Evolutionary conservation across 306 rosid species (phyloP).

Genomic region (Cicer pinnatifidum): DNA sequence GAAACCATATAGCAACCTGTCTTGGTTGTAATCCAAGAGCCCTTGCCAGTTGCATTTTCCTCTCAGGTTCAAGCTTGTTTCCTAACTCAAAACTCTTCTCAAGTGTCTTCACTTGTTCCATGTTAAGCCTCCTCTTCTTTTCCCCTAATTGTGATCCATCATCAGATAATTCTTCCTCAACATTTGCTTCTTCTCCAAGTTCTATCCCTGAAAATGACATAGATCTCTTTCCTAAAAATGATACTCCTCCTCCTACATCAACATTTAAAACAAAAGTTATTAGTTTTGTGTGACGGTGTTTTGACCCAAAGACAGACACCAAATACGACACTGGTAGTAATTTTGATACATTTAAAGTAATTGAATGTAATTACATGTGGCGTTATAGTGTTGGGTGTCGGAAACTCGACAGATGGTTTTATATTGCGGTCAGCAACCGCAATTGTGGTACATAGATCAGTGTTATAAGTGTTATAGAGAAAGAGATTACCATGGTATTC

Average conservation of each 20-base stretch:
- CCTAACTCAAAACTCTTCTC: slow-evolving; percentile 96
- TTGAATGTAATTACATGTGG: no score
- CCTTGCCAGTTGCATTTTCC: slow-evolving; percentile 93
- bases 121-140: slow-evolving; percentile 91
- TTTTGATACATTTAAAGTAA: no score
- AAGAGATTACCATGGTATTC: slow-evolving; percentile 50
- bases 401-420: no score
- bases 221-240: slow-evolving; percentile 84
- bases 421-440: neutral
- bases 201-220: slow-evolving; percentile 85
- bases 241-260: slow-evolving; percentile 63
- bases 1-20: slow-evolving; percentile 94
- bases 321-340: no score
- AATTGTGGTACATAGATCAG: no score
- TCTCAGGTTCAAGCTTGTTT: slow-evolving; percentile 94
- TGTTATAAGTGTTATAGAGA: neutral
- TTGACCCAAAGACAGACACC: no score
- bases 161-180: slow-evolving; percentile 80
- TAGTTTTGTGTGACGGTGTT: neutral
- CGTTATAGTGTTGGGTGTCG: no score
- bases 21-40: slow-evolving; percentile 89
- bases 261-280: neutral
- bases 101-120: slow-evolving; percentile 92
- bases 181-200: slow-evolving; percentile 75
- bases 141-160: slow-evolving; percentile 92